phyloP scores from a whole-genome alignment of 2,329 filamentous ascomycete genomes.

The Epichloe gansuensis region DNA sequence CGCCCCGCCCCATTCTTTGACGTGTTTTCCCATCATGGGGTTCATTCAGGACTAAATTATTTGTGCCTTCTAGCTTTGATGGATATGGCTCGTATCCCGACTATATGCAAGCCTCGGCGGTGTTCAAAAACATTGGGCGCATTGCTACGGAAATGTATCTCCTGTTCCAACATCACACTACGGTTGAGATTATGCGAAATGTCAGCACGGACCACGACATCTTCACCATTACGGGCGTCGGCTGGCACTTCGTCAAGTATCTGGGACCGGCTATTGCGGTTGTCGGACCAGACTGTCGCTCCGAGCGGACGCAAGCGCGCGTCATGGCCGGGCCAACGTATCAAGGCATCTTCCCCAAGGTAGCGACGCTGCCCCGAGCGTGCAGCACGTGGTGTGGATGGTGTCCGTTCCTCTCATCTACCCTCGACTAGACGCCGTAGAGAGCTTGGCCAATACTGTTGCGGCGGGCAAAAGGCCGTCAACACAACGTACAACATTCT shows the following conservation, averaged over 20 bases:
- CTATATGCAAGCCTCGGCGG: slow-evolving; percentile 94
- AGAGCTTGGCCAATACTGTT: slow-evolving; percentile 81
- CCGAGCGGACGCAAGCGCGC: slow-evolving; percentile 78
- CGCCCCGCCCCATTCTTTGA: not conserved
- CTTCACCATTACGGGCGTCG: slow-evolving; percentile 92
- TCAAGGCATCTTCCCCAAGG: slow-evolving; percentile 91
- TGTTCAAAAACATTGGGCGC: slow-evolving; percentile 96
- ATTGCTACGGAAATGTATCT: slow-evolving; percentile 97
- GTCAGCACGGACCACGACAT: slow-evolving; percentile 80
- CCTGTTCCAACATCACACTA: slow-evolving; percentile 96
- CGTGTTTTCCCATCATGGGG: not conserved
- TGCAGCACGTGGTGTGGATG: slow-evolving; percentile 97
- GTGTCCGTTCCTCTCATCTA: slow-evolving; percentile 84
- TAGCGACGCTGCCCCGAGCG: slow-evolving; percentile 82
- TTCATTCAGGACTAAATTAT: not conserved
- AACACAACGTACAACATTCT: slow-evolving; percentile 94
- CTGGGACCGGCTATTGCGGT: slow-evolving; percentile 84
- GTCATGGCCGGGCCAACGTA: slow-evolving; percentile 96
- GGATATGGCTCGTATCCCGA: slow-evolving; percentile 95
- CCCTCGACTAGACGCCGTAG: slow-evolving; percentile 80
- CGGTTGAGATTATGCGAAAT: slow-evolving; percentile 81
- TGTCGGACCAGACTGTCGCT: slow-evolving; percentile 82
- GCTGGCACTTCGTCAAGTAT: slow-evolving; percentile 98
- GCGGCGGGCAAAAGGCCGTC: slow-evolving; percentile 92
- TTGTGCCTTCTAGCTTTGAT: slow-evolving; percentile 59